A percentile compares a stretch with the other conserved stretches of the same genome.
phyloP scores from a whole-genome alignment of 2,329 filamentous ascomycete species.

The Trematosphaeria pertusa region DNA sequence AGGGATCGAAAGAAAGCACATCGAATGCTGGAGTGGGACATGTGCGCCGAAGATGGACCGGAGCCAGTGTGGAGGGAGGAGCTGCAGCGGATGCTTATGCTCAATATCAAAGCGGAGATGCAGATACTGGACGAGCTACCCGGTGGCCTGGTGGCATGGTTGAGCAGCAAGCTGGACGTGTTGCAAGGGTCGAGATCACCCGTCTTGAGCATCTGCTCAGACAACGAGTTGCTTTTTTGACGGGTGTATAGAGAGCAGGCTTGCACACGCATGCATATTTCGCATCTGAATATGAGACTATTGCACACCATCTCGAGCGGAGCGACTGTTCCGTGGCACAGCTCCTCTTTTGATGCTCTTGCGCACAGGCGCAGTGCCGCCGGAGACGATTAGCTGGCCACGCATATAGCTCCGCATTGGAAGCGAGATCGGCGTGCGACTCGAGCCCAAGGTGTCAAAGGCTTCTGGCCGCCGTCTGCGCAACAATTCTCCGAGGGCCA shows the following conservation, averaged over 20 bases:
- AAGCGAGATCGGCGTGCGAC: conserved; percentile 15
- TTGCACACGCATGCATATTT: conserved; percentile 18
- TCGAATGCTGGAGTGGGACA: conserved; percentile 58
- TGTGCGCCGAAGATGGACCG: conserved; percentile 38
- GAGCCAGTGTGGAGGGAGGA: conserved; percentile 59
- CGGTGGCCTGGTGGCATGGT: conserved; percentile 41
- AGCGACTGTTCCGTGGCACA: no score
- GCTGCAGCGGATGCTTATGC: conserved; percentile 74
- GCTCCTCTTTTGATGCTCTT: conserved; percentile 4
- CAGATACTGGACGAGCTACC: conserved; percentile 66
- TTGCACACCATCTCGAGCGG: conserved; percentile 18
- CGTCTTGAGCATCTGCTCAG: conserved; percentile 15
- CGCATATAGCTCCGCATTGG: background rate
- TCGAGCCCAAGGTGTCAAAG: conserved; percentile 20
- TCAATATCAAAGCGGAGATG: conserved; percentile 79
- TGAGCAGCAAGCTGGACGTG: conserved; percentile 29
- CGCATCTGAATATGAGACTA: conserved; percentile 13
- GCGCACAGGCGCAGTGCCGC: background rate
- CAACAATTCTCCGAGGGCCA: conserved; percentile 33
- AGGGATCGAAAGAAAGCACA: conserved; percentile 67
- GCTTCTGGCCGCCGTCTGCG: conserved; percentile 21
- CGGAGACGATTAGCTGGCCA: background rate
- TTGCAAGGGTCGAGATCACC: conserved; percentile 9
- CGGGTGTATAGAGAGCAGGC: conserved; percentile 13
- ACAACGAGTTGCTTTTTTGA: conserved; percentile 39